A percentile compares a stretch with the other conserved stretches of the same genome.
Conservation (phyloP, 306 rosid species). For the Sphenostylis stenocarpa region DNA sequence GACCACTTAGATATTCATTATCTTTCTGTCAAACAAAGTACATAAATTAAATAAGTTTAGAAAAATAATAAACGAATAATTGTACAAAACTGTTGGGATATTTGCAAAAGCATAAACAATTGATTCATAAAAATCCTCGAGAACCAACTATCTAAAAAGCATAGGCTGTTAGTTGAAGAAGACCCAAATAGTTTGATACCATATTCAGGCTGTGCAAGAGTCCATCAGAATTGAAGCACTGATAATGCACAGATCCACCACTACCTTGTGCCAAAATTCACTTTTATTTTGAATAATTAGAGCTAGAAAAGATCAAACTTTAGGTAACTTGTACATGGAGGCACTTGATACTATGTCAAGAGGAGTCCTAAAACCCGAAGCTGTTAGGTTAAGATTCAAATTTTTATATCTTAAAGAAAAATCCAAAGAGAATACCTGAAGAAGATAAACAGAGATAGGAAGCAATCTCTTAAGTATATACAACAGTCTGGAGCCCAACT, state of each 20-base stretch:
- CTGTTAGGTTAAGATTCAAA: constrained; percentile 1
- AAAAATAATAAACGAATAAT: background rate
- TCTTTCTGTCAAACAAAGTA: constrained; percentile 68
- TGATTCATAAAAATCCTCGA: background rate
- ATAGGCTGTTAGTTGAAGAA: background rate
- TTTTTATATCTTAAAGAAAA: background rate
- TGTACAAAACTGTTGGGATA: constrained; percentile 9
- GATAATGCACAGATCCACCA: background rate
- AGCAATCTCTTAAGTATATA: constrained; percentile 94
- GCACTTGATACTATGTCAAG: constrained; percentile 5
- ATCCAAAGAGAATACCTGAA: constrained; percentile 61
- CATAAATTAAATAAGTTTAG: constrained; percentile 14
- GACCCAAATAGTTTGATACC: background rate
- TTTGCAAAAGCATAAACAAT: constrained; percentile 15
- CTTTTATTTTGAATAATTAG: constrained; percentile 7
- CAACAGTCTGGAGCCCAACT: constrained; percentile 90
- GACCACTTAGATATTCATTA: constrained; percentile 92
- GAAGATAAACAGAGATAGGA: constrained; percentile 91
- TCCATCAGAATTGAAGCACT: background rate
- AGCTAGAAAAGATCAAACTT: background rate
- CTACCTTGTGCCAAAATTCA: constrained; percentile 8
- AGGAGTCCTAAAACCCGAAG: constrained; percentile 13
- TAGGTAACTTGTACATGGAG: background rate
- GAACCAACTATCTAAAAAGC: background rate
- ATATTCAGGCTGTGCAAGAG: background rate